These are phyloP conservation scores for Triticum timopheevii DNA, from an alignment of 176 grass and related monocot species.

Conservation along the genomic window DNA sequence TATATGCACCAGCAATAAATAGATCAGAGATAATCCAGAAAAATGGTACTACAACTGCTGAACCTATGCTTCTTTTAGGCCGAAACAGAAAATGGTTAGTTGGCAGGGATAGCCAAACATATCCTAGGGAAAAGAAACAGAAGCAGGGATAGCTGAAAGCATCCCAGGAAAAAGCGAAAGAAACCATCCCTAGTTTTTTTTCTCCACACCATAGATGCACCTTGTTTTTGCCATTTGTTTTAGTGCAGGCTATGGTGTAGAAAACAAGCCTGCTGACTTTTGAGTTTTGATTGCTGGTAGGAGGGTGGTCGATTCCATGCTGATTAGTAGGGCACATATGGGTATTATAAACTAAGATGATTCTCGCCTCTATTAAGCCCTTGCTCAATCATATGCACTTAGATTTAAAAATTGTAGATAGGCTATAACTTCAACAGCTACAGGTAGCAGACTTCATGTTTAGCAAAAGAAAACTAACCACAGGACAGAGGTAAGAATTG, in stretches of 20 bases:
- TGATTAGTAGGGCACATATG: slow-evolving; percentile 30
- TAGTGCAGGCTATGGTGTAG: not conserved
- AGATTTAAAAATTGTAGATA: not conserved
- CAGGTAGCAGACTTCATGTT: not conserved
- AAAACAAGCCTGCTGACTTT: slow-evolving; percentile 33
- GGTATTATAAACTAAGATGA: slow-evolving; percentile 33
- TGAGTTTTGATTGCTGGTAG: slow-evolving; percentile 37
- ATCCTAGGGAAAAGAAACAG: slow-evolving; percentile 15
- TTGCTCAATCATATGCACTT: slow-evolving; percentile 24
- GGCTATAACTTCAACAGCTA: slow-evolving; percentile 23
- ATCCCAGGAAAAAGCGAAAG: slow-evolving; percentile 10
- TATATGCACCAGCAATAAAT: not conserved
- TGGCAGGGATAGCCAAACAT: slow-evolving; percentile 10
- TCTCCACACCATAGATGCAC: not conserved
- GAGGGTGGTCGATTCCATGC: slow-evolving; percentile 34
- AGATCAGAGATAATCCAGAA: slow-evolving; percentile 22
- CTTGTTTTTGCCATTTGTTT: slow-evolving; percentile 28
- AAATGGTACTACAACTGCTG: not conserved
- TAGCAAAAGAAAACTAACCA: not conserved
- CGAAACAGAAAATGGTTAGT: slow-evolving; percentile 4
- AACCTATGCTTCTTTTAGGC: slow-evolving; percentile 15
- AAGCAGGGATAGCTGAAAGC: slow-evolving; percentile 2
- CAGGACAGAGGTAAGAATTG: slow-evolving; percentile 1
- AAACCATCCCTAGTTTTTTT: not conserved
- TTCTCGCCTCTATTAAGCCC: not conserved